Base-by-base conservation (phyloP, 2,329 filamentous ascomycete genomes). In the Fusarium sp. region DNA sequence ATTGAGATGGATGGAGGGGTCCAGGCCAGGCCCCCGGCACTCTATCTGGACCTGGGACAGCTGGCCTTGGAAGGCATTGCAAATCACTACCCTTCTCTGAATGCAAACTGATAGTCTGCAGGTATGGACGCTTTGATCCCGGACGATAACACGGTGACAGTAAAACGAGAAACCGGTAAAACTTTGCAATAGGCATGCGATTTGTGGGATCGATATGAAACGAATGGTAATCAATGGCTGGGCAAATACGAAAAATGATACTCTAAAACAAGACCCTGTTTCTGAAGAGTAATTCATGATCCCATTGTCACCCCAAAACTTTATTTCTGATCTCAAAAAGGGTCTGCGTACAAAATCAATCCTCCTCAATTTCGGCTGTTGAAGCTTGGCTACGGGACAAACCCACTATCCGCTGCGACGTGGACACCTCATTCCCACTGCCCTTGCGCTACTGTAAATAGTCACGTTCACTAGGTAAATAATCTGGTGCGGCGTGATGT, bases 361-460 rank as follows among this genome's bases (percentile, higher is more conserved):
- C 35, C 42, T 56, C 47, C 35, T 50, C 75, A 73, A 76, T 75
- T 64, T 75, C 74, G 74, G 74, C 71, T 76, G 62, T 67, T 58
- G 52, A 68, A 71, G 70, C 72, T 74, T 75, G 45, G 70, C 70
- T 62, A 53, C 49, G 62, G 59, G 66, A 62, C 39, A 31, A 45
- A 46, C 25, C 50, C 31, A 61, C 47, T 38, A 31, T 53, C 42
- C 54, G 25, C 42, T 50, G 42, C 44, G 38, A 63, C 57, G 57
- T 63, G 57, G 61, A 63, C 57, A 44, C 31, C 22, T 49, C 33
- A 53, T 56, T 56, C 46, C 46, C 47, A 35, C 33, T 29, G 55
- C 14, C 49, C 35, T 22, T 63, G 45, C 65, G 58, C 65, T 68
- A 68, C 65, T 69, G 65, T 42, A 67, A 67, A 73, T 72, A 73